A percentile compares a stretch with the other conserved stretches of the same genome.
Conservation (phyloP, 1,284 basidiomycete genomes). For the Sphaerobolus stellatus region DNA sequence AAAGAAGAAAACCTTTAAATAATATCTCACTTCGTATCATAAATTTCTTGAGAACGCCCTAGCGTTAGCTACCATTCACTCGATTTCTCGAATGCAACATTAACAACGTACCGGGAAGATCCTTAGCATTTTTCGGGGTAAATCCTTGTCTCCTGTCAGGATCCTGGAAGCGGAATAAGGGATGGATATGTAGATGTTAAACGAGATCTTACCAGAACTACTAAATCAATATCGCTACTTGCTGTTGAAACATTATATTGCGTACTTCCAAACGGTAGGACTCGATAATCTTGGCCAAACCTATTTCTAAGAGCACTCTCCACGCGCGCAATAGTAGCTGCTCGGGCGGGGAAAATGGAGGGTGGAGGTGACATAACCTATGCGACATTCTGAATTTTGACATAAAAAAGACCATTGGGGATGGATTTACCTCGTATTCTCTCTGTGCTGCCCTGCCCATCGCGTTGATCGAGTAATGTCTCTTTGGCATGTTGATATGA, state of each 20-base stretch:
- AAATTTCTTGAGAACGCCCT: no score
- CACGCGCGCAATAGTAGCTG: constrained; percentile 18
- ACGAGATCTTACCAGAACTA: constrained; percentile 42
- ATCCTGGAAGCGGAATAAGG: constrained; percentile 35
- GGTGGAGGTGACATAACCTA: constrained; percentile 15
- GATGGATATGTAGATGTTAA: background rate
- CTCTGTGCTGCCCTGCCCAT: background rate
- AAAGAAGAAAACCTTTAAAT: background rate
- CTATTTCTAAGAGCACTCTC: constrained; percentile 26
- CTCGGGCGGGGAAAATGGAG: constrained; percentile 14
- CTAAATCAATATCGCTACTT: constrained; percentile 48
- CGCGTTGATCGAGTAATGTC: background rate
- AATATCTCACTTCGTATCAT: background rate
- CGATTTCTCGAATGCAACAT: background rate
- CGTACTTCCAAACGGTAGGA: constrained; percentile 49
- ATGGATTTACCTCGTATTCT: constrained; percentile 9
- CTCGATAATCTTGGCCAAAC: constrained; percentile 38
- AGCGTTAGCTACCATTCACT: no score
- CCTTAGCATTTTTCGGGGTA: constrained; percentile 22
- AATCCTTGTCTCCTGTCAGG: constrained; percentile 36
- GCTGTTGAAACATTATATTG: constrained; percentile 43
- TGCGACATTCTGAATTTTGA: background rate
- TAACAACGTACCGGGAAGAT: constrained; percentile 31
- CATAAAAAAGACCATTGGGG: background rate
- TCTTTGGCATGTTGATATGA: background rate